These are phyloP conservation scores for Catenaria anguillulae DNA, from an alignment of 371 early-diverging fungal species.

Conservation along the genomic window DNA sequence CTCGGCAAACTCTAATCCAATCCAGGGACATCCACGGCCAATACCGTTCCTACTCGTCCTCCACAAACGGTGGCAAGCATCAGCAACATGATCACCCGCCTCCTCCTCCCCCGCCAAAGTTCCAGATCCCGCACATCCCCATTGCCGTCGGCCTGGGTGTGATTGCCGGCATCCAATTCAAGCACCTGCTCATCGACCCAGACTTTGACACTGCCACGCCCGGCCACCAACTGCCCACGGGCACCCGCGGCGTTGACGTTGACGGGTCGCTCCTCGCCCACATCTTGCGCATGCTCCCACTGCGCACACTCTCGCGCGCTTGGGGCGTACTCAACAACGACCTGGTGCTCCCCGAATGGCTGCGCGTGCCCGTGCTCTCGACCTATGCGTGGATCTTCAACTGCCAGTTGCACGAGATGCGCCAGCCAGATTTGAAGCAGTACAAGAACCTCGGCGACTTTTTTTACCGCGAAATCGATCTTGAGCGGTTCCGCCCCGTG, in stretches of 20 bases:
- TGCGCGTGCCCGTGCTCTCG: conserved; percentile 59
- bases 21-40: no score
- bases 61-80: no score
- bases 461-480: conserved; percentile 68
- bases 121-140: conserved; percentile 45
- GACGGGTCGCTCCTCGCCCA: conserved; percentile 80
- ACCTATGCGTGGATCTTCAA: conserved; percentile 71
- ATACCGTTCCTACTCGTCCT: no score
- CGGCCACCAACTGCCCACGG: conserved; percentile 28
- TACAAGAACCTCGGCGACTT: conserved; percentile 77
- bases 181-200: neutral
- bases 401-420: conserved; percentile 87
- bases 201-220: neutral
- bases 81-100: no score
- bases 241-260: conserved; percentile 26
- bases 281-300: conserved; percentile 66
- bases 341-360: conserved; percentile 55
- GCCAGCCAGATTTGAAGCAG: conserved; percentile 50
- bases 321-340: conserved; percentile 77
- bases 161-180: conserved; percentile 44
- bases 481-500: neutral
- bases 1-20: no score
- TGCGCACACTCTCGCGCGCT: conserved; percentile 69
- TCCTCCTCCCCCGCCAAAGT: no score
- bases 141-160: conserved; percentile 61